Evolutionary conservation across 768 basidiomycete genomes (phyloP).

Genomic region (Phlebiopsis gigantea): DNA sequence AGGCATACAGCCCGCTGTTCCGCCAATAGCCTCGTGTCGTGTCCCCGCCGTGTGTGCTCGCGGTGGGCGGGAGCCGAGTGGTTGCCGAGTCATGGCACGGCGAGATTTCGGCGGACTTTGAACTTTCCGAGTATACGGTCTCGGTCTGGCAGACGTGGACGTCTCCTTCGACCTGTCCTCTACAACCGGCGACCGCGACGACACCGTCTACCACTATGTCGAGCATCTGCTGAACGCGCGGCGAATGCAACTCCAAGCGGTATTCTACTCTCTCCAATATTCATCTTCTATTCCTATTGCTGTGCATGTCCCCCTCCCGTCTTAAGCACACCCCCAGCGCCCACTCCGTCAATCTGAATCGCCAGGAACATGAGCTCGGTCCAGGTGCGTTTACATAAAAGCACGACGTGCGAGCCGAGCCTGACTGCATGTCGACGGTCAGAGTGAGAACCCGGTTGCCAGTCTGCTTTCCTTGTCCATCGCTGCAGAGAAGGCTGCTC

Average conservation of each 20-base stretch:
- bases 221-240: not conserved
- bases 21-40: not conserved
- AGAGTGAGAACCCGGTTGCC: conserved; percentile 11
- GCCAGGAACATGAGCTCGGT: conserved; percentile 13
- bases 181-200: conserved; percentile 1
- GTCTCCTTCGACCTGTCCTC: not conserved
- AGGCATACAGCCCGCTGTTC: not conserved
- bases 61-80: not conserved
- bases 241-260: not conserved
- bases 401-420: not conserved
- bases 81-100: not conserved
- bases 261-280: not conserved
- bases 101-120: conserved; percentile 8
- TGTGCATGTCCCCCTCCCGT: conserved; percentile 11
- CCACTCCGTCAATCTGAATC: conserved; percentile 4
- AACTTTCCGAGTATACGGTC: not conserved
- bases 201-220: conserved; percentile 8
- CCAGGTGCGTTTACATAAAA: conserved; percentile 6
- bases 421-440: not conserved
- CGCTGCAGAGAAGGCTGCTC: conserved; percentile 46
- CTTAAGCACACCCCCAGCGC: not conserved
- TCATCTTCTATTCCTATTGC: conserved; percentile 6
- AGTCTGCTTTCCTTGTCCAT: conserved; percentile 69
- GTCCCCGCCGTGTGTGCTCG: not conserved
- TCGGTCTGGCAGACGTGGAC: conserved; percentile 1